phyloP scores from a whole-genome alignment of 768 basidiomycete species.

The Saitozyma podzolica region DNA sequence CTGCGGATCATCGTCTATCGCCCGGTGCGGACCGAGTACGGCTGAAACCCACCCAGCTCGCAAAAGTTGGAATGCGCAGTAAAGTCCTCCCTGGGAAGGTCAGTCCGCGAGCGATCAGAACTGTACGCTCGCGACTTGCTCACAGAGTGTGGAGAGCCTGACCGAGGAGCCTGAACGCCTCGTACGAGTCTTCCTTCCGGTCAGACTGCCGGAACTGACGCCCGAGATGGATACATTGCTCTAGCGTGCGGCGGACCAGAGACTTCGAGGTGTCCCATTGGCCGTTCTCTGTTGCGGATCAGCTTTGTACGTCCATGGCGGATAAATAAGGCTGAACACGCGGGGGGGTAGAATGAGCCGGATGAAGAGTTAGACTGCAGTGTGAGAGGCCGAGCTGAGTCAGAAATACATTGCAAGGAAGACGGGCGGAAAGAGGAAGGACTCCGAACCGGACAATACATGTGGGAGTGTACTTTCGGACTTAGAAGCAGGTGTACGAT shows the following conservation, averaged over 20 bases:
- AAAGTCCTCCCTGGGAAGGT: constrained; percentile 69
- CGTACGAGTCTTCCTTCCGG: constrained; percentile 56
- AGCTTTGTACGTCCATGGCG: neutral
- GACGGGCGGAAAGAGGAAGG: neutral
- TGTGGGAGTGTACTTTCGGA: neutral
- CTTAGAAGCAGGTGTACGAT: neutral
- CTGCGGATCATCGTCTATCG: neutral
- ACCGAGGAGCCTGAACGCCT: constrained; percentile 72
- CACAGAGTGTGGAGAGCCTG: constrained; percentile 52
- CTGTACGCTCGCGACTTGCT: neutral
- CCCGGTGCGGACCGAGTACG: neutral
- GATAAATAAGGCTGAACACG: too few species aligned
- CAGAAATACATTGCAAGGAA: neutral
- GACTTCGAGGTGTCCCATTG: constrained; percentile 75
- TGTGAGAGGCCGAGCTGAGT: neutral
- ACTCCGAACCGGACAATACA: too few species aligned
- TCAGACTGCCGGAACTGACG: constrained; percentile 59
- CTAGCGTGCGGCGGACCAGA: constrained; percentile 63
- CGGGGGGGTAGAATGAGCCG: neutral
- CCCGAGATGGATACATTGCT: constrained; percentile 76
- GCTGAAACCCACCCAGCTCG: constrained; percentile 58
- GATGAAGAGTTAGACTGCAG: neutral
- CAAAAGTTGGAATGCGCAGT: constrained; percentile 78
- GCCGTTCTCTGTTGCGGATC: constrained; percentile 53
- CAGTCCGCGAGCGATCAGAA: constrained; percentile 1